Percentiles rank a stretch among this genome's conserved stretches.
phyloP scores from a whole-genome alignment of 352 stramenopile species.

The Globisporangium canariense region DNA sequence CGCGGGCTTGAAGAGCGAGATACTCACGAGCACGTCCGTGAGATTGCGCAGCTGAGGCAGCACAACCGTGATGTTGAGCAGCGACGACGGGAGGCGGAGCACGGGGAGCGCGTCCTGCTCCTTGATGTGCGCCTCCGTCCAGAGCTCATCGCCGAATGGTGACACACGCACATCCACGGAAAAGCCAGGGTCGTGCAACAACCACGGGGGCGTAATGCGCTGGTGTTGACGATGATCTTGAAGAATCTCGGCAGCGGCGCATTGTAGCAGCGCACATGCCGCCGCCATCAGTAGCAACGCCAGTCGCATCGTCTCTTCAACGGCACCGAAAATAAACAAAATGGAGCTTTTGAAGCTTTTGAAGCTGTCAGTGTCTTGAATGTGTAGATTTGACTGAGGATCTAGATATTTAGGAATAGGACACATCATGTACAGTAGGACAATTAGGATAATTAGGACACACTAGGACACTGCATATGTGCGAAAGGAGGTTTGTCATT shows the following conservation, averaged over 20 bases:
- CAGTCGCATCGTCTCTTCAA: background rate
- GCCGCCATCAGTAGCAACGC: background rate
- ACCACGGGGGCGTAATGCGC: conserved; percentile 17
- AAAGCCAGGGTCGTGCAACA: conserved; percentile 34
- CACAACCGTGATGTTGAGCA: conserved; percentile 29
- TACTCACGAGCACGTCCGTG: conserved; percentile 23
- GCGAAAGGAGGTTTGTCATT: too few relatives aligned
- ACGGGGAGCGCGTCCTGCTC: background rate
- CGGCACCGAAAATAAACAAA: background rate
- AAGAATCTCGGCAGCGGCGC: background rate
- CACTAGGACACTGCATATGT: too few relatives aligned
- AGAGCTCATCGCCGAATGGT: conserved; percentile 35
- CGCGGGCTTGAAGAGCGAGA: conserved; percentile 28
- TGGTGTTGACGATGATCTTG: conserved; percentile 1
- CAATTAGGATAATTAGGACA: too few relatives aligned
- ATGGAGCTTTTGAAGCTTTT: background rate
- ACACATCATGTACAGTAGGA: too few relatives aligned
- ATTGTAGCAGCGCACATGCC: background rate
- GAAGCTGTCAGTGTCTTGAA: too few relatives aligned
- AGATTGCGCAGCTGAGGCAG: conserved; percentile 18
- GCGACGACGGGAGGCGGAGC: conserved; percentile 28
- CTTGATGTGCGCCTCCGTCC: conserved; percentile 13
- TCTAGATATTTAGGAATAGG: too few relatives aligned
- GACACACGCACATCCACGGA: conserved; percentile 24
- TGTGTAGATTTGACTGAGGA: too few relatives aligned